Conservation (phyloP, 495 filamentous ascomycete species). For the Neurospora cerealis region DNA sequence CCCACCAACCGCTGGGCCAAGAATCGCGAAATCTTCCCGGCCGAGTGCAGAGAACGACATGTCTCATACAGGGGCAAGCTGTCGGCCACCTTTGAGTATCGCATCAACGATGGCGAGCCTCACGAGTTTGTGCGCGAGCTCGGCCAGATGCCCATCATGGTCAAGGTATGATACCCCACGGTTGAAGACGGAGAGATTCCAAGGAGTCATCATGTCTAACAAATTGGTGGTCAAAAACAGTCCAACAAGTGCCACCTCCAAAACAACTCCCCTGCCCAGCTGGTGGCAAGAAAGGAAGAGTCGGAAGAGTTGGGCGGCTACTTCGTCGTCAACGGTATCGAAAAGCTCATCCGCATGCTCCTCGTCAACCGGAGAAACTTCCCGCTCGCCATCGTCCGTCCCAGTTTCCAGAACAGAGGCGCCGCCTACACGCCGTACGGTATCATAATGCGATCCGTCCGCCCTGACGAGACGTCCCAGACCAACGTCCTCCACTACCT, state of each 20-base stretch:
- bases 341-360: slow-evolving; percentile 90
- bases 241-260: slow-evolving; percentile 86
- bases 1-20: slow-evolving; percentile 68
- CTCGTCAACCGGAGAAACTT: slow-evolving; percentile 83
- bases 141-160: slow-evolving; percentile 85
- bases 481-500: slow-evolving; percentile 96
- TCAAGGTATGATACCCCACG: too few species aligned
- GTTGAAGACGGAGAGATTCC: neutral
- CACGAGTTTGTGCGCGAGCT: slow-evolving; percentile 70
- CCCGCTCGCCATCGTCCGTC: slow-evolving; percentile 84
- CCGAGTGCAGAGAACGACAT: slow-evolving; percentile 92
- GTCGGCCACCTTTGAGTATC: slow-evolving; percentile 67
- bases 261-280: slow-evolving; percentile 65
- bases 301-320: slow-evolving; percentile 89
- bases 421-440: slow-evolving; percentile 78
- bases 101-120: slow-evolving; percentile 77
- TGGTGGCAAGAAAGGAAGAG: slow-evolving; percentile 83
- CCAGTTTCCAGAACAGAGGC: slow-evolving; percentile 79
- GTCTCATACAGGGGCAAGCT: slow-evolving; percentile 84
- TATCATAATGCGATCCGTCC: slow-evolving; percentile 81
- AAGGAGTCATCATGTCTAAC: neutral
- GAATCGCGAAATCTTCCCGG: slow-evolving; percentile 76
- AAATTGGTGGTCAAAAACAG: slow-evolving; percentile 26
- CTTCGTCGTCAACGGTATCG: slow-evolving; percentile 91
- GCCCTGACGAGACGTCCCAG: slow-evolving; percentile 93